Conservation (phyloP, 2,329 filamentous ascomycete genomes). For the Fusarium mangiferae region DNA sequence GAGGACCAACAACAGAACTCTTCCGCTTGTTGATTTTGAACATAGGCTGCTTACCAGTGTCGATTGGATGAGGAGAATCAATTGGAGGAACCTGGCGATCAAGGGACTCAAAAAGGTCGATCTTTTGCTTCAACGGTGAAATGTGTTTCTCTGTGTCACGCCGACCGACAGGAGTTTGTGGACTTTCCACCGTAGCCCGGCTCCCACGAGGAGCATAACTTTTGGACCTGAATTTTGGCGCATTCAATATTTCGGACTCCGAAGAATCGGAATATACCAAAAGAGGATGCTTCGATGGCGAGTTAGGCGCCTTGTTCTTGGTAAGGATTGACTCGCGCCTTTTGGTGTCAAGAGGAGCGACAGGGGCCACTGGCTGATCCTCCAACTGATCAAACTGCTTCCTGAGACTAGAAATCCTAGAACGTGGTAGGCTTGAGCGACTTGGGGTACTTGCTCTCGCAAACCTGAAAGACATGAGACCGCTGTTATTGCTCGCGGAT, state of each 20-base stretch:
- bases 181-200: neutral
- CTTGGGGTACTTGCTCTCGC: neutral
- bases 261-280: slow-evolving; percentile 14
- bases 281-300: slow-evolving; percentile 3
- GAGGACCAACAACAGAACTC: neutral
- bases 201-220: neutral
- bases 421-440: slow-evolving; percentile 24
- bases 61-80: neutral
- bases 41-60: neutral
- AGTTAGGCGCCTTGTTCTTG: neutral
- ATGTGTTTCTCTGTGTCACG: slow-evolving; percentile 7
- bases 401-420: slow-evolving; percentile 40
- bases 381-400: slow-evolving; percentile 34
- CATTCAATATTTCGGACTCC: neutral
- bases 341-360: slow-evolving; percentile 20
- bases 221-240: neutral
- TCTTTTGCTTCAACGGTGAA: slow-evolving; percentile 45
- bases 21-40: neutral
- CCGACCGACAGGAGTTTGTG: neutral
- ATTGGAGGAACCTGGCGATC: slow-evolving; percentile 1
- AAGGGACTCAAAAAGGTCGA: slow-evolving; percentile 47
- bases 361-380: slow-evolving; percentile 1
- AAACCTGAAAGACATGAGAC: slow-evolving; percentile 11
- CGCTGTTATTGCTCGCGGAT: neutral
- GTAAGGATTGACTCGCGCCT: slow-evolving; percentile 3